Conservation (phyloP, 768 basidiomycete species). For the Collybiopsis luxurians region DNA sequence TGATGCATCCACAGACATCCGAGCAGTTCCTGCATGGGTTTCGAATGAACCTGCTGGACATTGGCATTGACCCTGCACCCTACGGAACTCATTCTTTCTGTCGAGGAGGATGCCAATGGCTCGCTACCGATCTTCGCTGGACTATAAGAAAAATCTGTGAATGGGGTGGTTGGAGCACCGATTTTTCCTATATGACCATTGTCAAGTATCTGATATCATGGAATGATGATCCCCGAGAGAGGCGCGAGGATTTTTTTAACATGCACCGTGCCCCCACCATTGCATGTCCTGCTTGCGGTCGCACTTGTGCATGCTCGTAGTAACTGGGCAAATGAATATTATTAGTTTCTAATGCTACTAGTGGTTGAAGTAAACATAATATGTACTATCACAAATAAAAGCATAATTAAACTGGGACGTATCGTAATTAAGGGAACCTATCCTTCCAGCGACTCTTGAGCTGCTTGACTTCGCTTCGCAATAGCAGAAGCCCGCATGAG, state of each 20-base stretch:
- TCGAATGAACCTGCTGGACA: constrained; percentile 24
- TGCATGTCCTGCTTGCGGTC: constrained; percentile 16
- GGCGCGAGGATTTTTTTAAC: constrained; percentile 21
- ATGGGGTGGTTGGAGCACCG: constrained; percentile 29
- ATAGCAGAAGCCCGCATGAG: too few relatives aligned
- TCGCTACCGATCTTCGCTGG: constrained; percentile 23
- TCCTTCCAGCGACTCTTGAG: too few relatives aligned
- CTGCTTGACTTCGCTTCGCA: too few relatives aligned
- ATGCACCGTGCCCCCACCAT: constrained; percentile 11
- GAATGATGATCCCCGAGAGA: constrained; percentile 14
- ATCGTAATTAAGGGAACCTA: too few relatives aligned
- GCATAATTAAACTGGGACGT: too few relatives aligned
- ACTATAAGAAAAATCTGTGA: constrained; percentile 23
- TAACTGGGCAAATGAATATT: too few relatives aligned
- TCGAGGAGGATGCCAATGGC: constrained; percentile 28
- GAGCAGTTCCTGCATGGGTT: constrained; percentile 23
- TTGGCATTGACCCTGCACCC: constrained; percentile 18
- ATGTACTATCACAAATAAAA: too few relatives aligned
- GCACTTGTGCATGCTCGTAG: constrained; percentile 17
- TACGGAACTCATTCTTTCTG: constrained; percentile 29
- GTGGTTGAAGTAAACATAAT: background rate
- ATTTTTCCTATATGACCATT: constrained; percentile 21
- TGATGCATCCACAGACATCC: constrained; percentile 12
- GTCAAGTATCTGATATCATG: constrained; percentile 25
- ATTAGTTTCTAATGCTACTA: too few relatives aligned